Evolutionary conservation across 768 basidiomycete species (phyloP), one percentile per base, ranked within the genome.

Genomic region (Boletus rubroflammeus): DNA sequence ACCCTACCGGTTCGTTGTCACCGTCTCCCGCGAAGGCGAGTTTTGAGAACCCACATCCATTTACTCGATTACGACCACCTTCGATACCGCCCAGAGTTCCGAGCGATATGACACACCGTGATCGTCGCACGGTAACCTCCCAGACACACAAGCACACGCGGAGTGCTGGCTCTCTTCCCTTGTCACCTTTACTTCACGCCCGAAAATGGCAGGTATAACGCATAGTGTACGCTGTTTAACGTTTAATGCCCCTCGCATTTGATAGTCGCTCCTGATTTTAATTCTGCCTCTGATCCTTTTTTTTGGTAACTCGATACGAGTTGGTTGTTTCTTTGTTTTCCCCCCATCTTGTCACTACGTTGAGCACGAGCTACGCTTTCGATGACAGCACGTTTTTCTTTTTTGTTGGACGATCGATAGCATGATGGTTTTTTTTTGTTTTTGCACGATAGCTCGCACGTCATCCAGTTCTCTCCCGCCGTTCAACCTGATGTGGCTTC

Each of bases 191-290:
- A 0, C 11, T 45, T 25, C 19, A 13, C 19, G 21, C 45, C n/a
- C 46, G 53, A 39, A 59, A 40, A 49, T 43, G 60, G 41, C 49
- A 51, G 25, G 32, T 28, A 21, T 63, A 42, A 60, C 13, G 21
- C 3, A 36, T 25, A 48, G 17, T 26, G 36, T 50, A 57, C 15
- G 32, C 48, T 14, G 23, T 34, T 29, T 19, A 25, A 25, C 4
- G 7, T 53, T 28, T 40, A 55, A 42, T 50, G 14, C 9, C 11
- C n/a, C 42, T 28, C 5, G 32, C 35, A 6, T 38, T n/a, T 4
- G 10, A 45, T 56, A 32, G 25, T 32, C 42, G 29, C 5, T 32
- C 11, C 28, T 13, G 8, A n/a, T 28, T 54, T 51, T 46, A 46
- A 32, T 46, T 32, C 14, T 9, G n/a, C 21, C 17, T 42, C 4